These are phyloP conservation scores for Malassezia restricta DNA, from an alignment of 1,284 basidiomycete genomes.

Conservation along the genomic window DNA sequence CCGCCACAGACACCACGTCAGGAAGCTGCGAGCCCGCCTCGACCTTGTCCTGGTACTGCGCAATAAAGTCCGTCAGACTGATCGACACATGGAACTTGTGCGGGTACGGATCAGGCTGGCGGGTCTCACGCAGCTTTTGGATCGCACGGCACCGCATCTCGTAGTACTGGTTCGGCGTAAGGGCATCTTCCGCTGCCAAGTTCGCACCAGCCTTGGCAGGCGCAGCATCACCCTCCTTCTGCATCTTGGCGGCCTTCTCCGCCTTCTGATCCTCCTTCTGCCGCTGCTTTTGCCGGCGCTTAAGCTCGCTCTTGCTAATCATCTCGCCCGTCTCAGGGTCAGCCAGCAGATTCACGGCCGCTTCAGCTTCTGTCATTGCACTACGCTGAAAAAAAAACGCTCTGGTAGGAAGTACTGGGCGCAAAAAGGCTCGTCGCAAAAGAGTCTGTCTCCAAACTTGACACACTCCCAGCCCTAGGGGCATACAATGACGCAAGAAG, in stretches of 20 bases:
- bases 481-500: slow-evolving; percentile 9
- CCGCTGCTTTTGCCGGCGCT: slow-evolving; percentile 51
- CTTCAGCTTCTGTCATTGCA: slow-evolving; percentile 12
- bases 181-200: slow-evolving; percentile 29
- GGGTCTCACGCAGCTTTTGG: slow-evolving; percentile 68
- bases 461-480: slow-evolving; percentile 1
- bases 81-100: slow-evolving; percentile 91
- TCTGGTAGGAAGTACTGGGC: neutral
- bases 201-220: slow-evolving; percentile 16
- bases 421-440: neutral
- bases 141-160: slow-evolving; percentile 82
- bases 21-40: slow-evolving; percentile 37
- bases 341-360: slow-evolving; percentile 28
- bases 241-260: slow-evolving; percentile 51
- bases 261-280: slow-evolving; percentile 75
- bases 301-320: slow-evolving; percentile 44
- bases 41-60: slow-evolving; percentile 56
- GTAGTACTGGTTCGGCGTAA: slow-evolving; percentile 67
- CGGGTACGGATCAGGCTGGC: slow-evolving; percentile 77
- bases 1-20: slow-evolving; percentile 58
- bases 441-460: neutral
- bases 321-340: slow-evolving; percentile 45
- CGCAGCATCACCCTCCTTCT: slow-evolving; percentile 13
- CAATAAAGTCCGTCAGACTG: slow-evolving; percentile 67
- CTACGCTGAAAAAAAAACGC: neutral